Percentiles rank a stretch among this genome's conserved stretches.
These are phyloP conservation scores for Phaeophleospora eucalypticola DNA, from an alignment of 2,329 filamentous ascomycete genomes.

Conservation along the genomic window DNA sequence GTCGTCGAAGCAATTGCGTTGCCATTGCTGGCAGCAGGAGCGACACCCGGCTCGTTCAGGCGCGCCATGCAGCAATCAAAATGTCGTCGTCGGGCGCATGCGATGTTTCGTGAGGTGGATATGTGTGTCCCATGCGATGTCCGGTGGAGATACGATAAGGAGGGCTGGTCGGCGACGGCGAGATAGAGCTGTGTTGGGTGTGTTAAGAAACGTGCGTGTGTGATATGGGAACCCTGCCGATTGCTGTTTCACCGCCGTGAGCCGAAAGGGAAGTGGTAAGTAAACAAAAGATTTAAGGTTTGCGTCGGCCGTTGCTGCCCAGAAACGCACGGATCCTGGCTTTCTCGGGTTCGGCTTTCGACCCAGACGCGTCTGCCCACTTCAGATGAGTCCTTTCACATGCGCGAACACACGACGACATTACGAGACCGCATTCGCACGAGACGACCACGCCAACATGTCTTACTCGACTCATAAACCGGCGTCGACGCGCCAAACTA, in stretches of 20 bases:
- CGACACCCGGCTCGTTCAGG: constrained; percentile 67
- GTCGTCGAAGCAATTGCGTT: constrained; percentile 14
- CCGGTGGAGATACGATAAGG: not conserved
- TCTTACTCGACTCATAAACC: constrained; percentile 39
- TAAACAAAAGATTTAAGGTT: not conserved
- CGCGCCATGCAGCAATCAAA: constrained; percentile 59
- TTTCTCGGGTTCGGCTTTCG: too few species aligned
- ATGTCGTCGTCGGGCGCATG: not conserved
- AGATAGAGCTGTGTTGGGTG: not conserved
- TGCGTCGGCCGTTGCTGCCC: too few species aligned
- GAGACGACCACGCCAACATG: constrained; percentile 16
- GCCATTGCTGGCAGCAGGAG: constrained; percentile 36
- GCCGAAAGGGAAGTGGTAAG: not conserved
- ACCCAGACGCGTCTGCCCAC: too few species aligned
- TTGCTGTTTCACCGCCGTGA: not conserved
- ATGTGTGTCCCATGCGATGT: not conserved
- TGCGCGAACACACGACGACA: not conserved
- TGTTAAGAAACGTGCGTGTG: not conserved
- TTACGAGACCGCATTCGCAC: not conserved
- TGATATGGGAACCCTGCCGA: not conserved
- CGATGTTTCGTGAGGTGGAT: constrained; percentile 1
- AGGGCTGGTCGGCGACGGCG: not conserved
- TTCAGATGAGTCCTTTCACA: too few species aligned
- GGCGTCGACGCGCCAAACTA: constrained; percentile 17
- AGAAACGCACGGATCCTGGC: too few species aligned